Evolutionary conservation across 805 yeast genomes (phyloP).

Genomic region (Clavispora vitiphila): DNA sequence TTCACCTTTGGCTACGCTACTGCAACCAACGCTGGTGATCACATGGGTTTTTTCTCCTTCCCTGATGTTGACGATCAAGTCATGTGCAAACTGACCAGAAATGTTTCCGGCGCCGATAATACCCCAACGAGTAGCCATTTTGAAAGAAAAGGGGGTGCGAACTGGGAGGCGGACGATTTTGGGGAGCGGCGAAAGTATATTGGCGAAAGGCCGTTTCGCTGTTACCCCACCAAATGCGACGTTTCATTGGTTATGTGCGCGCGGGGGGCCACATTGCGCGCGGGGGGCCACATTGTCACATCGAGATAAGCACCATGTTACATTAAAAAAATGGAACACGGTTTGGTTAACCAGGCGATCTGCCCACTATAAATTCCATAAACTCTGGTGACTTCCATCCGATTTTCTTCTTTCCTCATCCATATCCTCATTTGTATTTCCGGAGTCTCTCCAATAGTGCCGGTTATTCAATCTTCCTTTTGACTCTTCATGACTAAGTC

Average conservation of each 20-base stretch:
- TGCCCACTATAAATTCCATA: too few species aligned
- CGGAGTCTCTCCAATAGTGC: too few species aligned
- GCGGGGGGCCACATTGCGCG: too few species aligned
- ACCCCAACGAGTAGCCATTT: conserved; percentile 32
- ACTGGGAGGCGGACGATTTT: not conserved
- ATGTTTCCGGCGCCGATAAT: conserved; percentile 48
- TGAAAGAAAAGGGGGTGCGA: not conserved
- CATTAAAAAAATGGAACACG: too few species aligned
- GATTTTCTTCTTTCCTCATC: not conserved
- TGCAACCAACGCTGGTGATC: conserved; percentile 37
- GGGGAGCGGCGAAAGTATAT: too few species aligned
- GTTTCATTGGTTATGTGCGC: not conserved
- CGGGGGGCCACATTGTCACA: too few species aligned
- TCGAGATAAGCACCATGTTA: not conserved
- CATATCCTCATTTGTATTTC: too few species aligned
- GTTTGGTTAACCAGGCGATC: too few species aligned
- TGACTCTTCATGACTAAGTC: conserved; percentile 7
- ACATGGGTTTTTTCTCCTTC: conserved; percentile 24
- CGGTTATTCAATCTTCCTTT: too few species aligned
- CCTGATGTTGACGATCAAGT: conserved; percentile 24
- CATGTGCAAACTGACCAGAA: conserved; percentile 40
- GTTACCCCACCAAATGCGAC: not conserved
- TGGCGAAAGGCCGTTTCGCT: too few species aligned
- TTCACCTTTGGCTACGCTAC: conserved; percentile 30
- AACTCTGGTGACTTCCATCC: too few species aligned